phyloP scores from a whole-genome alignment of 805 yeast genomes.

The Priceomyces fermenticarens region DNA sequence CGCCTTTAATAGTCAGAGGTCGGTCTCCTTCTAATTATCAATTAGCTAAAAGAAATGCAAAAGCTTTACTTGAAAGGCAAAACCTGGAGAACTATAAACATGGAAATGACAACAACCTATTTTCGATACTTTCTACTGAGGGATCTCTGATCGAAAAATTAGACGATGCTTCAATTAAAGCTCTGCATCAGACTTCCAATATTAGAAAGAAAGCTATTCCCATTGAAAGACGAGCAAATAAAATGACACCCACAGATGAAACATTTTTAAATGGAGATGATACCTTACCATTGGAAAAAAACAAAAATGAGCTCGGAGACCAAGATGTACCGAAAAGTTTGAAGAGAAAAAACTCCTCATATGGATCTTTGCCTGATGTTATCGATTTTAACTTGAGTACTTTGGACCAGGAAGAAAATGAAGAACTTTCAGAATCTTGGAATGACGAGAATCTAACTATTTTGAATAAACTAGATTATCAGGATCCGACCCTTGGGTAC shows the following conservation, averaged over 20 bases:
- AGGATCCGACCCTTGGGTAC: too few relatives aligned
- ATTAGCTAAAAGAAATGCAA: constrained; percentile 7
- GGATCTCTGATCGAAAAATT: neutral
- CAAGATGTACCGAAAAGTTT: neutral
- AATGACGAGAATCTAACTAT: too few relatives aligned
- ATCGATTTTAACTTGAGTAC: too few relatives aligned
- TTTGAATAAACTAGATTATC: too few relatives aligned
- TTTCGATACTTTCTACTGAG: neutral
- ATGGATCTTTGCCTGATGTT: neutral
- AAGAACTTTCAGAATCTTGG: too few relatives aligned
- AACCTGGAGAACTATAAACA: neutral
- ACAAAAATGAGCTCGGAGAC: too few relatives aligned
- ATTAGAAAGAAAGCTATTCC: neutral
- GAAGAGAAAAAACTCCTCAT: neutral
- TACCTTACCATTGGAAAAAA: too few relatives aligned
- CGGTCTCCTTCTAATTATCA: constrained; percentile 64
- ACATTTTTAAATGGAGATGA: neutral
- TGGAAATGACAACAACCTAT: neutral
- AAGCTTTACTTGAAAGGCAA: constrained; percentile 3
- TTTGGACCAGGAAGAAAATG: too few relatives aligned
- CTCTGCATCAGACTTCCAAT: neutral
- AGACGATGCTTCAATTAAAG: neutral
- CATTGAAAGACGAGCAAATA: constrained; percentile 6
- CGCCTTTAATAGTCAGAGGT: constrained; percentile 60
- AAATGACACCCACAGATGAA: constrained; percentile 1